These are phyloP conservation scores for Ephemerocybe angulata DNA, from an alignment of 768 basidiomycete genomes.

Conservation along the genomic window DNA sequence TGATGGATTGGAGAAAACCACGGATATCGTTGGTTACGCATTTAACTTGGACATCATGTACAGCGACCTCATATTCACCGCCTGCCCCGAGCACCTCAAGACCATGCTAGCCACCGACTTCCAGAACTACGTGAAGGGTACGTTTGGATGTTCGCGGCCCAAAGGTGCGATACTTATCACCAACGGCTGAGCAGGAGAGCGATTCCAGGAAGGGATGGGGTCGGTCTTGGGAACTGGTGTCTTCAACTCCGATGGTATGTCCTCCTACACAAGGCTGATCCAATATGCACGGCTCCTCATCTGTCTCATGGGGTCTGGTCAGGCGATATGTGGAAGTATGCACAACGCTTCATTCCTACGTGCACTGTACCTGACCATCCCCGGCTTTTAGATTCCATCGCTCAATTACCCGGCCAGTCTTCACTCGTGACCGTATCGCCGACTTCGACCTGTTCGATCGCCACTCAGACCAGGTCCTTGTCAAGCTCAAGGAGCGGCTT, in stretches of 20 bases:
- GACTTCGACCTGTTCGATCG: slow-evolving; percentile 61
- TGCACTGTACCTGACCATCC: background rate
- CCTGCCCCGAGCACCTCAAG: slow-evolving; percentile 54
- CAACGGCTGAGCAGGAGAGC: slow-evolving; percentile 33
- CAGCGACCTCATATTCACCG: slow-evolving; percentile 44
- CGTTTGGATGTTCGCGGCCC: background rate
- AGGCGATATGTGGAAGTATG: slow-evolving; percentile 39
- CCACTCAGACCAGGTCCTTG: slow-evolving; percentile 43
- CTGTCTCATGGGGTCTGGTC: background rate
- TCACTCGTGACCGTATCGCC: slow-evolving; percentile 54
- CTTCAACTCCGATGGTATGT: slow-evolving; percentile 63
- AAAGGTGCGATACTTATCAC: too few relatives aligned
- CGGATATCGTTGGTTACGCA: slow-evolving; percentile 38
- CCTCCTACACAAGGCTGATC: background rate
- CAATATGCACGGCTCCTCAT: background rate
- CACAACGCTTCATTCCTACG: background rate
- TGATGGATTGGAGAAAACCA: slow-evolving; percentile 36
- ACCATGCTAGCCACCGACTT: slow-evolving; percentile 56
- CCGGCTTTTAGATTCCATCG: slow-evolving; percentile 48
- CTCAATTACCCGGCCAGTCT: slow-evolving; percentile 63
- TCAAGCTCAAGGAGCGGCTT: slow-evolving; percentile 45
- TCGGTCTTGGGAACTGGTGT: slow-evolving; percentile 60
- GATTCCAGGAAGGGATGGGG: slow-evolving; percentile 41
- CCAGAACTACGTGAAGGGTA: slow-evolving; percentile 57
- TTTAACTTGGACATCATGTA: slow-evolving; percentile 44